Evolutionary conservation across 306 rosid genomes (phyloP), one percentile per base, ranked within the genome.

Genomic region (Biancaea sappan): DNA sequence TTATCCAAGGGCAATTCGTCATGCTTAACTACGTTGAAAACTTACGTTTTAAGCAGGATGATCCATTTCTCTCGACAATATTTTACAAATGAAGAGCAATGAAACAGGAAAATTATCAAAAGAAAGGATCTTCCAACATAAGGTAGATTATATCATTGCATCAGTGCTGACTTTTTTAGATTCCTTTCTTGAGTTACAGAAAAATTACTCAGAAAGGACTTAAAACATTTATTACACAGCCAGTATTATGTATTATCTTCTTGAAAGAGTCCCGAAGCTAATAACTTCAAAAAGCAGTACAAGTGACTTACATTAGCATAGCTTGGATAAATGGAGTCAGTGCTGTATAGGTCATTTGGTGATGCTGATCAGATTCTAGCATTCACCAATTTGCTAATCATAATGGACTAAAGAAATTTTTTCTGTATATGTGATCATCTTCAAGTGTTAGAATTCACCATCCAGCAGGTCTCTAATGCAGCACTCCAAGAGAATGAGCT

Each of bases 401-500:
- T 75, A 75, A 59, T 79, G 46, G 56, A 44, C 72, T 57, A 75
- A 71, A 81, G 80, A 73, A 66, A 72, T 61, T 71, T 66, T 66
- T 54, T 72, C 71, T 73, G 80, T 66, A 24, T n/a, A 5, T 35
- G 51, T 50, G 52, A 75, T 71, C 53, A 61, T 80, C 80, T 80
- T 66, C 77, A 34, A 28, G 81, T 25, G 90, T 87, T 90, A 82
- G 91, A 73, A 82, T 73, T 50, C 82, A 73, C 77, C 72, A 80
- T 78, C 85, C 68, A 75, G 85, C 51, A 76, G 80, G 80, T 75
- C 66, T 75, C 86, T 72, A 66, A 29, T 8, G 84, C 75, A 11
- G 78, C 78, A 66, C 63, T 77, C 76, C 75, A 32, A 83, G 81
- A 80, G 85, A 81, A 81, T 72, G 79, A 84, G 90, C 82, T 87